phyloP scores from a whole-genome alignment of 352 stramenopile genomes.

The Phytopythium vexans region DNA sequence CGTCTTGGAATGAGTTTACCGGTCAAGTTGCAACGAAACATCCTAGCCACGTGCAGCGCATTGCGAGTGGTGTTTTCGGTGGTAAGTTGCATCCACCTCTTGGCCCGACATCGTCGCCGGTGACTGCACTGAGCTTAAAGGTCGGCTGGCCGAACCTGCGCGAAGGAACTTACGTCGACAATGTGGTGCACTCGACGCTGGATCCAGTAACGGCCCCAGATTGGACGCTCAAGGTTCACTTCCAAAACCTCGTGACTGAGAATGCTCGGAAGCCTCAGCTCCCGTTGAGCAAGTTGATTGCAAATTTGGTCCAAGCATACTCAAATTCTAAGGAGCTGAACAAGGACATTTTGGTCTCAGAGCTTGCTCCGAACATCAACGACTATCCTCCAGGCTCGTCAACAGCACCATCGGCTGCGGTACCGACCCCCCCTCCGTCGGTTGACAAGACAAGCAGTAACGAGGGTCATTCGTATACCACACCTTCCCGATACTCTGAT shows the following conservation, averaged over 20 bases:
- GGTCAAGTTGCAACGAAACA: slow-evolving; percentile 7
- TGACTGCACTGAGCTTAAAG: slow-evolving; percentile 55
- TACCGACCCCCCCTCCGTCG: slow-evolving; percentile 9
- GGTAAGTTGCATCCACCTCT: slow-evolving; percentile 21
- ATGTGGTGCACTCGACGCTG: slow-evolving; percentile 78
- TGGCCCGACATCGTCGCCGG: slow-evolving; percentile 33
- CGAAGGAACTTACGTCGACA: slow-evolving; percentile 83
- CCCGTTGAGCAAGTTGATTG: slow-evolving; percentile 57
- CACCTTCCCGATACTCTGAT: slow-evolving; percentile 21
- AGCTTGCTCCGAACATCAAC: slow-evolving; percentile 56
- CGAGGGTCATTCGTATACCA: slow-evolving; percentile 4
- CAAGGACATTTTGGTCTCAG: slow-evolving; percentile 68
- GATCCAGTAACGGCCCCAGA: slow-evolving; percentile 58
- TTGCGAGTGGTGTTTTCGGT: slow-evolving; percentile 38
- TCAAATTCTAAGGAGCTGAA: slow-evolving; percentile 62
- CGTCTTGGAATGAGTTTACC: slow-evolving; percentile 23
- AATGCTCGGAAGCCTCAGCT: slow-evolving; percentile 55
- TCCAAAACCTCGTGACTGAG: slow-evolving; percentile 33
- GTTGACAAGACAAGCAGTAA: neutral
- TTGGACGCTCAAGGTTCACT: slow-evolving; percentile 56
- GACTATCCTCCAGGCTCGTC: slow-evolving; percentile 8
- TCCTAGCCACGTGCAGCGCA: slow-evolving; percentile 13
- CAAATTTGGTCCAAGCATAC: slow-evolving; percentile 76
- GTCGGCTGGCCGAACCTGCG: slow-evolving; percentile 65
- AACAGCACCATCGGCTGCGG: slow-evolving; percentile 9